These are phyloP conservation scores for Suillus fuscotomentosus DNA, from an alignment of 768 basidiomycete species.

Conservation along the genomic window DNA sequence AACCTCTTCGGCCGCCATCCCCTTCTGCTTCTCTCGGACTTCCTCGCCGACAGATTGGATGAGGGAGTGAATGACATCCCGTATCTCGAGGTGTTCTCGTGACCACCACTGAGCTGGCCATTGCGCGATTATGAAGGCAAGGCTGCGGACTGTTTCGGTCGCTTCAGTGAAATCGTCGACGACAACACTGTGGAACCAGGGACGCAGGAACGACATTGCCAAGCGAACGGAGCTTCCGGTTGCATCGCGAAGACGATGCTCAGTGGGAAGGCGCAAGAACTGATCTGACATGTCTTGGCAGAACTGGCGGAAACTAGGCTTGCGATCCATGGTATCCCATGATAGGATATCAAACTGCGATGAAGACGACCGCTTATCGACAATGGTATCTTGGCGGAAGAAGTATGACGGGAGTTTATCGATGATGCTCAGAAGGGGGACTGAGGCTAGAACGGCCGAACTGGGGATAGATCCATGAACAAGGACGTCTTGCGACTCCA, in stretches of 20 bases:
- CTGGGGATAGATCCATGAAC: slow-evolving; percentile 67
- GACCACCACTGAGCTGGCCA: slow-evolving; percentile 75
- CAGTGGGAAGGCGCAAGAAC: slow-evolving; percentile 54
- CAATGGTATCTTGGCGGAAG: slow-evolving; percentile 33
- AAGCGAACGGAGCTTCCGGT: slow-evolving; percentile 68
- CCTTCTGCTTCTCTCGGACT: slow-evolving; percentile 48
- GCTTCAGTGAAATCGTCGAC: slow-evolving; percentile 37
- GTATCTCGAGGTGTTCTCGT: slow-evolving; percentile 61
- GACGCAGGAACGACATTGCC: slow-evolving; percentile 63
- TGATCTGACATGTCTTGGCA: slow-evolving; percentile 66
- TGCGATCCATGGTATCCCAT: slow-evolving; percentile 60
- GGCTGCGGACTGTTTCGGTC: slow-evolving; percentile 36
- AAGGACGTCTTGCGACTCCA: slow-evolving; percentile 76
- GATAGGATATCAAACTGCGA: slow-evolving; percentile 36
- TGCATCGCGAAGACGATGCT: slow-evolving; percentile 61
- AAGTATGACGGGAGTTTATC: slow-evolving; percentile 75
- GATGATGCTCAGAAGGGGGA: slow-evolving; percentile 64
- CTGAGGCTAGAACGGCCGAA: slow-evolving; percentile 63
- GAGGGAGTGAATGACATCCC: slow-evolving; percentile 56
- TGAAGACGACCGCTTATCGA: slow-evolving; percentile 26
- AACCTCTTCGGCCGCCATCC: slow-evolving; percentile 44
- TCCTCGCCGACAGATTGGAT: slow-evolving; percentile 65
- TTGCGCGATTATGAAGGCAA: slow-evolving; percentile 51
- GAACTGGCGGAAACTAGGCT: slow-evolving; percentile 65
- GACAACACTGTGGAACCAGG: slow-evolving; percentile 63